phyloP scores from a whole-genome alignment of 805 yeast species.

The Jamesozyma lodderae region DNA sequence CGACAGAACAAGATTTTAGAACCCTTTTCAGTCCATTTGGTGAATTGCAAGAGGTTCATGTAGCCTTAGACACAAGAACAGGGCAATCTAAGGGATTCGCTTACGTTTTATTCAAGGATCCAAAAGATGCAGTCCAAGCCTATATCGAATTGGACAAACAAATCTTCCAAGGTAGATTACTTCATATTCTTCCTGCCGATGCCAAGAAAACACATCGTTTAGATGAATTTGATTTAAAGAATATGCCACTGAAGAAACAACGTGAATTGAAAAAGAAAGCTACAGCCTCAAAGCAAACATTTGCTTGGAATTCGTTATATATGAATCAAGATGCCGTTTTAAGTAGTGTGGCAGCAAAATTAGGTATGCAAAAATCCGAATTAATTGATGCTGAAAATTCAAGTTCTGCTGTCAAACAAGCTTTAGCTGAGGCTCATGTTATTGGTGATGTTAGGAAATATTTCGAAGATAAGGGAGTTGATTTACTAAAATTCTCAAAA shows the following conservation, averaged over 20 bases:
- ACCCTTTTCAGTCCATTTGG: slow-evolving; percentile 63
- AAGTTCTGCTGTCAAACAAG: slow-evolving; percentile 89
- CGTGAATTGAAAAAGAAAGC: slow-evolving; percentile 73
- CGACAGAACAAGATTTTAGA: slow-evolving; percentile 71
- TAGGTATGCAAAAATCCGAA: slow-evolving; percentile 78
- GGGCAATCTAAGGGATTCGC: slow-evolving; percentile 91
- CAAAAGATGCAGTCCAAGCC: slow-evolving; percentile 70
- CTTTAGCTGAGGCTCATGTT: slow-evolving; percentile 93
- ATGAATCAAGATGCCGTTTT: slow-evolving; percentile 88
- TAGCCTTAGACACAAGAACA: slow-evolving; percentile 84
- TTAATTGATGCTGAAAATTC: slow-evolving; percentile 82
- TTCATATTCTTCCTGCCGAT: slow-evolving; percentile 83
- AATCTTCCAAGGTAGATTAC: slow-evolving; percentile 85
- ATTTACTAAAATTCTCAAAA: slow-evolving; percentile 57
- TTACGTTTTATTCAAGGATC: slow-evolving; percentile 60
- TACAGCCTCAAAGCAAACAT: slow-evolving; percentile 77
- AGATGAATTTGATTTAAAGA: slow-evolving; percentile 85
- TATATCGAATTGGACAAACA: slow-evolving; percentile 69
- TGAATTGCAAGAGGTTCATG: slow-evolving; percentile 73
- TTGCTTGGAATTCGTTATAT: slow-evolving; percentile 90
- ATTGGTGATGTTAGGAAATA: slow-evolving; percentile 83
- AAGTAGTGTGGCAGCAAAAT: slow-evolving; percentile 74
- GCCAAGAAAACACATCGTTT: slow-evolving; percentile 71
- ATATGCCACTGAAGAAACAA: slow-evolving; percentile 88
- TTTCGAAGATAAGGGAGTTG: slow-evolving; percentile 81